Evolutionary conservation across 23 red algal genomes (phyloP).

Genomic region (Chondrus crispus): DNA sequence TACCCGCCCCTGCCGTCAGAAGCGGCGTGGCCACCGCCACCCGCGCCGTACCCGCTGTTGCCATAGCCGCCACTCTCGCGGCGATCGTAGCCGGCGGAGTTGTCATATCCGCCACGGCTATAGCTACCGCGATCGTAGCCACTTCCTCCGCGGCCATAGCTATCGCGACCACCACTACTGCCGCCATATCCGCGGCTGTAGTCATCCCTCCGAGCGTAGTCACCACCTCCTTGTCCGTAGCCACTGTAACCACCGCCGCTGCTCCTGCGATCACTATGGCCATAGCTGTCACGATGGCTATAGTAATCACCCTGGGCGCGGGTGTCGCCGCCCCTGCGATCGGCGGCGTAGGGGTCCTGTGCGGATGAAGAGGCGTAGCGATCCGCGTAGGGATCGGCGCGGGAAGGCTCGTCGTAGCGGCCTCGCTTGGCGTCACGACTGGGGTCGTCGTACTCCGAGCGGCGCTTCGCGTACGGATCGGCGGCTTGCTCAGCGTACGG

Average conservation of each 20-base stretch:
- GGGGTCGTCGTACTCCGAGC: neutral
- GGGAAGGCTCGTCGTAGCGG: neutral
- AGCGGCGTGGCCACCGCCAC: neutral
- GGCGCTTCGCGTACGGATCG: neutral
- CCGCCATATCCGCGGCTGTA: neutral
- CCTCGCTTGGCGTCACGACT: neutral
- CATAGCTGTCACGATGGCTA: neutral
- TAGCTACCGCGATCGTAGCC: neutral
- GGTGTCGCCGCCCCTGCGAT: neutral
- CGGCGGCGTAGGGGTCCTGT: neutral
- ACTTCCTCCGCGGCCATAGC: conserved; percentile 1
- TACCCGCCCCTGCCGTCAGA: neutral
- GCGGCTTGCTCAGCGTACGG: conserved; percentile 35
- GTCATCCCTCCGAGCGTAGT: neutral
- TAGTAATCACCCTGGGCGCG: neutral
- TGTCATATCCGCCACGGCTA: neutral
- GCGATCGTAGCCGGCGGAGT: neutral
- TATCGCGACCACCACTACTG: neutral
- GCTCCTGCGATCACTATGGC: neutral
- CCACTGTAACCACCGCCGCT: neutral
- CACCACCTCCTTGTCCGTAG: neutral
- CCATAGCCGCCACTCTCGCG: neutral
- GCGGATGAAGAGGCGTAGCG: neutral
- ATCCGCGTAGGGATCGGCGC: neutral
- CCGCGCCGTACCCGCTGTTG: neutral